Evolutionary conservation across 306 rosid genomes (phyloP).

Genomic region (Cicer judaicum): DNA sequence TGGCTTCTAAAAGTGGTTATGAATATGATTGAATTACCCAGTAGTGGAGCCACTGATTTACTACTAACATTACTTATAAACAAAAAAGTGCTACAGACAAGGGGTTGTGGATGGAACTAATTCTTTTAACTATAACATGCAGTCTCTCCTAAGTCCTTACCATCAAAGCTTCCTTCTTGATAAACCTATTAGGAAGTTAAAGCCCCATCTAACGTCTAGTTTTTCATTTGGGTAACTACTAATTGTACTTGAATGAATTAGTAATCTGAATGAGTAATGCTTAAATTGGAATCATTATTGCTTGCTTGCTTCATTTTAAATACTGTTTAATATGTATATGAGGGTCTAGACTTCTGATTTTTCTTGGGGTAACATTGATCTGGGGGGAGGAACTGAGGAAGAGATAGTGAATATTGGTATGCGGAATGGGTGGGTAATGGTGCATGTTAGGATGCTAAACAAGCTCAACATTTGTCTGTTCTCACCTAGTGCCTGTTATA

Average conservation of each 20-base stretch:
- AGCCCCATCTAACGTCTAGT: background rate
- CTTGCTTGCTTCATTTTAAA: conserved; percentile 9
- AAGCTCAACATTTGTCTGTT: conserved; percentile 16
- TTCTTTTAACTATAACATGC: conserved; percentile 8
- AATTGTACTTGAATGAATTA: conserved; percentile 12
- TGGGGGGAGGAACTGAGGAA: background rate
- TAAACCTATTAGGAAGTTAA: conserved; percentile 15
- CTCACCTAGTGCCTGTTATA: conserved; percentile 23
- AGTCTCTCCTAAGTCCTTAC: conserved; percentile 13
- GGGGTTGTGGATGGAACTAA: conserved; percentile 12
- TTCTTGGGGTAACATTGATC: conserved; percentile 11
- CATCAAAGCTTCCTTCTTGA: conserved; percentile 28
- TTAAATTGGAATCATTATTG: conserved; percentile 6
- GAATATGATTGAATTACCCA: conserved; percentile 7
- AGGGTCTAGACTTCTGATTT: conserved; percentile 16
- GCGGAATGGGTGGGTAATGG: conserved; percentile 1
- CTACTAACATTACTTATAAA: conserved; percentile 6
- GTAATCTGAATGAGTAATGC: conserved; percentile 29
- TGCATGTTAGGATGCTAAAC: conserved; percentile 27
- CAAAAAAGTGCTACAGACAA: conserved; percentile 9
- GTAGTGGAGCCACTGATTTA: background rate
- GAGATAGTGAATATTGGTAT: conserved; percentile 22
- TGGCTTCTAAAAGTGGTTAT: conserved; percentile 13
- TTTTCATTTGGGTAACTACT: background rate
- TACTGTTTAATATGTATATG: conserved; percentile 7